Base-by-base conservation (phyloP, 768 basidiomycete genomes). In the Phaeotremella skinneri region DNA sequence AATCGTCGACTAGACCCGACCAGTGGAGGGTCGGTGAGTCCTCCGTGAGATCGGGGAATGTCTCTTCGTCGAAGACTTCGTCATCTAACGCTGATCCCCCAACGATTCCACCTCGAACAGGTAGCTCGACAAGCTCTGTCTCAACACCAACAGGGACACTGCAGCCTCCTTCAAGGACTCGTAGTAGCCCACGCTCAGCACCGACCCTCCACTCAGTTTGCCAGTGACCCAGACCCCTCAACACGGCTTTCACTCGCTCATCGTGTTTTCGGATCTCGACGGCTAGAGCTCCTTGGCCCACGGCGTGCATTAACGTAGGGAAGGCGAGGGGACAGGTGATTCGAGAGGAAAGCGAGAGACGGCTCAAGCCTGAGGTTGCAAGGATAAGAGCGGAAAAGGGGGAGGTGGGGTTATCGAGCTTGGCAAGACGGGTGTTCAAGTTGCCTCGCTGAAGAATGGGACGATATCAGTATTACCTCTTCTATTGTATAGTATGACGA, bases 141-240 rank as follows among this genome's bases (percentile, higher is more conserved):
- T 81, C 79, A 27, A 90, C 86, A 2, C 93, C 94, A 16, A 99
- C 92, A 2, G 94, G 94, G 0, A 99, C 93, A 61, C 90, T 92
- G 79, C 96, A 99, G 25, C 96, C 96, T 27, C 96, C 96, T 77
- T 98, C 96, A 52, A 98, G 81, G 23, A 87, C 86, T n/a, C 87
- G 81, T 63, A 98, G 80, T 76, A 89, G 87, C 0, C 87, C 89
- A 14, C 96, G 84, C 78, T 99, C 96, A 1, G 91, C 91, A 25
- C 82, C 79, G 69, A 87, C 90, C 55, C 72, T 79, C 86, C 86
- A 90, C 48, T 85, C 81, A 0, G 91, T 91, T 73, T 82, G 81
- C 79, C 85, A 83, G 73, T 96, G 89, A 1, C 84, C 89, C 48
- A 92, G 75, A 25, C 80, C 80, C 31, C 81, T 78, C 73, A 91